These are phyloP conservation scores for Sparassis latifolia DNA, from an alignment of 1,284 basidiomycete genomes.

Conservation along the genomic window DNA sequence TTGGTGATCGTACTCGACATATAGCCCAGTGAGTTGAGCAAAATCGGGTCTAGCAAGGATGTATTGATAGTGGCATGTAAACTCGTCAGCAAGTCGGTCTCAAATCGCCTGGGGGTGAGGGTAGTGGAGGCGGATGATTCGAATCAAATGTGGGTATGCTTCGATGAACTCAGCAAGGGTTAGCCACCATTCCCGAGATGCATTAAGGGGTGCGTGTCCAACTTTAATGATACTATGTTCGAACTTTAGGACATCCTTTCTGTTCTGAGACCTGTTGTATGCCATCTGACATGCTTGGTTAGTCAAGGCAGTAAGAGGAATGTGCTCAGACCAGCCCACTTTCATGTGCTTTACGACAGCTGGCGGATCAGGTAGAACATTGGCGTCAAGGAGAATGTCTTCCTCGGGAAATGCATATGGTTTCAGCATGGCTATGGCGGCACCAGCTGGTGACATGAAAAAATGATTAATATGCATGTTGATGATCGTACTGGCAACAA, in stretches of 20 bases:
- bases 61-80: neutral
- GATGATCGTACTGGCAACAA: too few species aligned
- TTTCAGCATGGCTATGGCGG: too few species aligned
- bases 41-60: neutral
- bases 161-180: neutral
- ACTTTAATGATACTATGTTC: neutral
- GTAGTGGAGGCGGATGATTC: neutral
- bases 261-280: neutral
- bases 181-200: neutral
- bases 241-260: neutral
- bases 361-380: neutral
- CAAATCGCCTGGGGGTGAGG: too few species aligned
- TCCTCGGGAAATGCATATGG: neutral
- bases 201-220: neutral
- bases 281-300: neutral
- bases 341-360: neutral
- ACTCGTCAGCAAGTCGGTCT: neutral
- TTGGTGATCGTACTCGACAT: neutral
- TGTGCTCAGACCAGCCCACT: neutral
- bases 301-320: neutral
- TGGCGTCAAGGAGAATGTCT: neutral
- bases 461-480: neutral
- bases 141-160: neutral
- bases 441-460: neutral
- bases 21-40: neutral